These are phyloP conservation scores for Fomitopsis palustris DNA, from an alignment of 1,284 basidiomycete genomes.

Conservation along the genomic window DNA sequence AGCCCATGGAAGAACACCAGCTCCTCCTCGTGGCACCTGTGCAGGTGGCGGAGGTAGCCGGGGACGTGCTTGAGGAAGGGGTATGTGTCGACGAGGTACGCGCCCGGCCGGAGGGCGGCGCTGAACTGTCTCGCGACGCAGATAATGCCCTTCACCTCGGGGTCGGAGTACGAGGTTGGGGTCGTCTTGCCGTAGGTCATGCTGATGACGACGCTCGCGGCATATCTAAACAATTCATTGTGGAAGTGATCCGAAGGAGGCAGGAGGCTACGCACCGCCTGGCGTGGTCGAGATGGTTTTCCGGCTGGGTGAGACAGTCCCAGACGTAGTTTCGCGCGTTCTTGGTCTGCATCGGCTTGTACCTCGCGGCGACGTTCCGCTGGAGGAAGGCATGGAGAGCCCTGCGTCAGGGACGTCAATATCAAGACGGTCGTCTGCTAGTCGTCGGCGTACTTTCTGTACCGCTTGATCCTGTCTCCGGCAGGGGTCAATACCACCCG, in stretches of 20 bases:
- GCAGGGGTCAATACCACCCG: not conserved
- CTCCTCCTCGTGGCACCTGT: slow-evolving; percentile 53
- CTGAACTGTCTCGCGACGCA: slow-evolving; percentile 47
- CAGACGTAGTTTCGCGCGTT: not conserved
- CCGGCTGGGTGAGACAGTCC: not conserved
- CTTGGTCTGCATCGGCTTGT: not conserved
- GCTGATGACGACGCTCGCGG: slow-evolving; percentile 59
- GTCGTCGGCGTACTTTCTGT: not conserved
- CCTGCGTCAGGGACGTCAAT: not conserved
- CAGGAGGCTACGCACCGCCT: not conserved
- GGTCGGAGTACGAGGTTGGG: slow-evolving; percentile 48
- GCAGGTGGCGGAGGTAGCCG: slow-evolving; percentile 50
- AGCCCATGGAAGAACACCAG: slow-evolving; percentile 47
- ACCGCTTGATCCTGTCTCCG: not conserved
- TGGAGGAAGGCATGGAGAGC: not conserved
- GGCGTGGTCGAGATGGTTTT: not conserved
- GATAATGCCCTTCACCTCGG: slow-evolving; percentile 53
- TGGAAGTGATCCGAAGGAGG: not conserved
- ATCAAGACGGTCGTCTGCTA: not conserved
- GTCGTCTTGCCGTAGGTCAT: slow-evolving; percentile 60
- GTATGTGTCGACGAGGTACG: slow-evolving; percentile 54
- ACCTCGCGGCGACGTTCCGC: not conserved
- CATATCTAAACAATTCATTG: slow-evolving; percentile 57
- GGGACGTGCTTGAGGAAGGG: slow-evolving; percentile 55
- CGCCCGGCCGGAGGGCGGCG: slow-evolving; percentile 47